Conservation (phyloP, 2,329 filamentous ascomycete genomes). For the Talaromyces sp. region DNA sequence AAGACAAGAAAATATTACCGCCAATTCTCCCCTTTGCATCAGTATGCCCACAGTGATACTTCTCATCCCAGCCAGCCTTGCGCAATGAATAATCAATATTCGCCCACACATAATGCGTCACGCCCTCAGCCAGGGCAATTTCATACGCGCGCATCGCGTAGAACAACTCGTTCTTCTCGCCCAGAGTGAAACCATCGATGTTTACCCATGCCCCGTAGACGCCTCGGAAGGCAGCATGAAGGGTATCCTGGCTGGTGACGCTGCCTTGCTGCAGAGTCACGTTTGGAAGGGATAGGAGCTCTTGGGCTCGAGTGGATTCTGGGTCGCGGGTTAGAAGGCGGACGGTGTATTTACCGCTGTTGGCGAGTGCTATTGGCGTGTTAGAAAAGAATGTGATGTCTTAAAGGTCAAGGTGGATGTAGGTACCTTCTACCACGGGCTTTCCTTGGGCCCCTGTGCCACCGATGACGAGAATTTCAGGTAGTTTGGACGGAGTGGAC, state of each 20-base stretch:
- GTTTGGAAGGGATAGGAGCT: slow-evolving; percentile 39
- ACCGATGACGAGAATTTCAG: slow-evolving; percentile 34
- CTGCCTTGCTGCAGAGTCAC: slow-evolving; percentile 46
- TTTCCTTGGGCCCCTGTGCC: slow-evolving; percentile 50
- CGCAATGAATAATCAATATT: slow-evolving; percentile 7
- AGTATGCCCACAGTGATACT: slow-evolving; percentile 7
- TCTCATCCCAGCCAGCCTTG: slow-evolving; percentile 9
- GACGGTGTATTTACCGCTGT: slow-evolving; percentile 36
- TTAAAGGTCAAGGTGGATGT: background rate
- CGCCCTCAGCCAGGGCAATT: slow-evolving; percentile 36
- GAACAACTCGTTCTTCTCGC: slow-evolving; percentile 27
- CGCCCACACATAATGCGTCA: slow-evolving; percentile 39
- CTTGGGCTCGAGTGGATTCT: slow-evolving; percentile 34
- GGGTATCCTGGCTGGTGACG: slow-evolving; percentile 38
- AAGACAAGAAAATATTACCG: background rate
- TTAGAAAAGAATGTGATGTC: too few relatives aligned
- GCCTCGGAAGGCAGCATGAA: slow-evolving; percentile 40
- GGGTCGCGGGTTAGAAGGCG: slow-evolving; percentile 46
- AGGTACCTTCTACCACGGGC: slow-evolving; percentile 39
- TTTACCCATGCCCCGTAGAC: slow-evolving; percentile 48
- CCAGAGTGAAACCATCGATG: slow-evolving; percentile 45
- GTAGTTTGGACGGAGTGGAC: background rate
- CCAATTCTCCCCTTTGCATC: slow-evolving; percentile 9
- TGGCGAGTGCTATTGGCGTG: background rate
- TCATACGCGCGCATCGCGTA: slow-evolving; percentile 38